A percentile compares a stretch with the other conserved stretches of the same genome.
These are phyloP conservation scores for Nannizzia gypsea DNA, from an alignment of 2,329 filamentous ascomycete species.

Conservation along the genomic window DNA sequence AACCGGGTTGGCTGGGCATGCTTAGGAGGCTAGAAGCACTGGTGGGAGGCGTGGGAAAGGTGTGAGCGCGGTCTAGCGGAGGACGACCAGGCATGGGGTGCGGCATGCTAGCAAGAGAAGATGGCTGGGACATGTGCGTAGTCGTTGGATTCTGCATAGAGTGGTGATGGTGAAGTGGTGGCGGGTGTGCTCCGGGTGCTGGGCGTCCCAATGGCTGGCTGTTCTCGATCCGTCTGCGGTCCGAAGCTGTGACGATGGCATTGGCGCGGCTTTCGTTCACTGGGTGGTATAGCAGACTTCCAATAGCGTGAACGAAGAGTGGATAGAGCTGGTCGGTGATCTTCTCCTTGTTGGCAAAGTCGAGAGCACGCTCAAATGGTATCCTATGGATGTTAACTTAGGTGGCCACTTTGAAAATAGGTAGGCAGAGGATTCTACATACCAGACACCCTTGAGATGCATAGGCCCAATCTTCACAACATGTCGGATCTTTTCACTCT, in stretches of 20 bases:
- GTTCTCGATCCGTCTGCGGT: constrained; percentile 60
- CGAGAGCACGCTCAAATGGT: constrained; percentile 89
- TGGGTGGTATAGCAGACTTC: constrained; percentile 83
- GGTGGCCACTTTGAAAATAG: background rate
- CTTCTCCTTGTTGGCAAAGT: constrained; percentile 99
- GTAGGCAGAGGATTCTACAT: background rate
- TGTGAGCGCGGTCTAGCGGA: constrained; percentile 70
- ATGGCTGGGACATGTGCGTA: constrained; percentile 53
- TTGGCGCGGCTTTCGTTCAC: constrained; percentile 66
- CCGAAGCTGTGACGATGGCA: constrained; percentile 73
- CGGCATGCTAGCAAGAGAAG: constrained; percentile 47
- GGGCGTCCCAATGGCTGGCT: constrained; percentile 42
- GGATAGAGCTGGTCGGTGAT: constrained; percentile 93
- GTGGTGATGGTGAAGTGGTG: constrained; percentile 50
- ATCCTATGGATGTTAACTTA: constrained; percentile 51
- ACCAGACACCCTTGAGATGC: constrained; percentile 97
- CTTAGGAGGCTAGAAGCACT: constrained; percentile 78
- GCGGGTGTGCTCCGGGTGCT: constrained; percentile 56
- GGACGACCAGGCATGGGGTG: constrained; percentile 53
- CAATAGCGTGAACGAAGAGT: constrained; percentile 94
- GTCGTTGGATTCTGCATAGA: constrained; percentile 52
- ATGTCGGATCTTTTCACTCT: constrained; percentile 92
- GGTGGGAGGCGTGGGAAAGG: constrained; percentile 85
- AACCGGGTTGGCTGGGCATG: constrained; percentile 60
- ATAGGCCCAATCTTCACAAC: constrained; percentile 98